Base-by-base conservation (phyloP, 352 stramenopile species). In the Phytophthora pisi region DNA sequence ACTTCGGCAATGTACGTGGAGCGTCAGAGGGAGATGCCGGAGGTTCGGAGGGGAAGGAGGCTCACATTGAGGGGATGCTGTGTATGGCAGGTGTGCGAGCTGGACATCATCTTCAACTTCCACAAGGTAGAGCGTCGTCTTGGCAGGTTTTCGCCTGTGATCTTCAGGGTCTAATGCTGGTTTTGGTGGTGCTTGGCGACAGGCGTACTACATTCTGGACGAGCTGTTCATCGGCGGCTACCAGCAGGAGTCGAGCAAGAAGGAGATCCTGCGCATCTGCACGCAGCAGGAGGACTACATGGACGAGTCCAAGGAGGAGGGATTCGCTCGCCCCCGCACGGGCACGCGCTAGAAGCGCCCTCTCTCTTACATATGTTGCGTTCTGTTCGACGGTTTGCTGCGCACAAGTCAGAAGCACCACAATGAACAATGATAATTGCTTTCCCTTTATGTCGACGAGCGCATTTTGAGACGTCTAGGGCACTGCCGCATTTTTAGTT, bases 161-260 rank as follows among this genome's bases (percentile, higher is more conserved):
- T 20, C 9, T 5, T 10, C 1, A 34, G 30, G 30, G 23, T 8
- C 28, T 50, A 26, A 38, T 55, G 20, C 6, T 38, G 24, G 20
- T 20, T 20, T 20, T 20, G 18, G 16, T 65, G 20, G 8, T 10
- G 36, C 28, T 20, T 54, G 16, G 20, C 20, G 20, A 16, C 58
- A 90, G 82, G 98, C 98, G 18, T 99, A 99, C 80, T 98, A 98
- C 76, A 99, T 99, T 76, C 85, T 99, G 51, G 98, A 99, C 83
- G 98, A 99, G 85, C 92, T 99, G 53, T 98, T 99, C 75, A 93
- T 99, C 61, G 97, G 96, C 53, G 98, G 98, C 42, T 93, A 99
- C 70, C 91, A 99, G 66, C 88, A 99, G 78, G 97, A 99, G 81
- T 91, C 92, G 51, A 97, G 86, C 76, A 98, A 98, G 82, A 91